Conservation (phyloP, 176 grass and related monocot genomes). For the Secale cereale region DNA sequence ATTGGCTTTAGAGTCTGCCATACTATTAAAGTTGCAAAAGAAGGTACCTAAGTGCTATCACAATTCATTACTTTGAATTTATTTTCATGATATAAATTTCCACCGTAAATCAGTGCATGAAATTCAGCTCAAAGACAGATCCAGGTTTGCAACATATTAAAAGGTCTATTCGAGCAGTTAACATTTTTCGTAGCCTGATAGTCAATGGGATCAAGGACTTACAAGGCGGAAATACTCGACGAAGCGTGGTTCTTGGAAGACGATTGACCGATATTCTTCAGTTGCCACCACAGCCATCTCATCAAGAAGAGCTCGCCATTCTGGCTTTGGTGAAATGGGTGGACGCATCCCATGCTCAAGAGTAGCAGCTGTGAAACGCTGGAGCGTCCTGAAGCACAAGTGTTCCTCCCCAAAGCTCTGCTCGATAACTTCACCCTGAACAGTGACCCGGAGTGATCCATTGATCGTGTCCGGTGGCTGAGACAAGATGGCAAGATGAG, state of each 20-base stretch:
- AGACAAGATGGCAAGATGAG: constrained; percentile 85
- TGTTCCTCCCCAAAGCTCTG: constrained; percentile 83
- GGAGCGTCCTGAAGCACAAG: constrained; percentile 76
- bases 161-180: not conserved
- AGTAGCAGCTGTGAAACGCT: constrained; percentile 77
- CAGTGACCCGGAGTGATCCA: constrained; percentile 67
- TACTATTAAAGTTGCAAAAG: not conserved
- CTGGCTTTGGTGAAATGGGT: constrained; percentile 61
- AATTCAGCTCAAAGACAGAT: not conserved
- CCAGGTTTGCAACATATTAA: constrained; percentile 1
- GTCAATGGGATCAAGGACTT: constrained; percentile 21
- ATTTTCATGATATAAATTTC: not conserved
- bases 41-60: not conserved
- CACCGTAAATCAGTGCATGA: not conserved
- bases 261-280: constrained; percentile 68
- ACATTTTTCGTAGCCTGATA: not conserved
- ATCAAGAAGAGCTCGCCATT: constrained; percentile 74
- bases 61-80: not conserved
- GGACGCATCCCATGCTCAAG: constrained; percentile 84
- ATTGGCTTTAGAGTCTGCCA: not conserved
- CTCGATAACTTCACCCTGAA: constrained; percentile 85
- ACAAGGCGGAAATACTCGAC: constrained; percentile 85
- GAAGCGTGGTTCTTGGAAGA: constrained; percentile 76
- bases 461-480: constrained; percentile 78
- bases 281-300: constrained; percentile 78